These are phyloP conservation scores for Narthecium ossifragum DNA, from an alignment of 106 monocot genomes.

Conservation along the genomic window DNA sequence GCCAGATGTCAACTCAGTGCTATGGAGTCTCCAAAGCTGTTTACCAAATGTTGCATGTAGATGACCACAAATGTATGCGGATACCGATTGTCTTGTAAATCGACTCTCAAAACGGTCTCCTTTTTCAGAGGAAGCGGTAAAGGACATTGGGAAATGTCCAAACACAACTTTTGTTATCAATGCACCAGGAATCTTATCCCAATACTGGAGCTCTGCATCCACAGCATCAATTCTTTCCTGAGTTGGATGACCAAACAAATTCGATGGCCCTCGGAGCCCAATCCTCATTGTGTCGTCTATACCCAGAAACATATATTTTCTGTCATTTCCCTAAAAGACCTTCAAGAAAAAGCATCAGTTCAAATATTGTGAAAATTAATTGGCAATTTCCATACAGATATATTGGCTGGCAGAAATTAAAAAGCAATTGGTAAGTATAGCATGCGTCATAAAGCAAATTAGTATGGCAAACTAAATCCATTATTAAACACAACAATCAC, in stretches of 20 bases:
- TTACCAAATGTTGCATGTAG: constrained; percentile 67
- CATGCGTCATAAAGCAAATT: no score
- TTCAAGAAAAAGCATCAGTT: constrained; percentile 40
- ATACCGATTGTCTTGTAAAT: constrained; percentile 54
- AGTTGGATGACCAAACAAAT: constrained; percentile 89
- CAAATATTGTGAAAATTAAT: constrained; percentile 8
- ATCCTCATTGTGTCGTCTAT: constrained; percentile 73
- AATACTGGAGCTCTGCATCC: constrained; percentile 46
- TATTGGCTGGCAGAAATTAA: no score
- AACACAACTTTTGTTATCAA: constrained; percentile 57
- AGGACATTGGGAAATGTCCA: constrained; percentile 88
- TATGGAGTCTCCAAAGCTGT: constrained; percentile 63
- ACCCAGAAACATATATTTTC: constrained; percentile 56
- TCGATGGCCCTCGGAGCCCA: constrained; percentile 80
- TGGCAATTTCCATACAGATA: no score
- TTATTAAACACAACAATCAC: no score
- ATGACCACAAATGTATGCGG: constrained; percentile 83
- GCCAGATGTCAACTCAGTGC: constrained; percentile 13
- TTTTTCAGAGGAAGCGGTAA: constrained; percentile 57
- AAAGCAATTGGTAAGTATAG: no score
- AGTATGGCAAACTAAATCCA: no score
- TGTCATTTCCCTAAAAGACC: constrained; percentile 61
- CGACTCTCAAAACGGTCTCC: constrained; percentile 51
- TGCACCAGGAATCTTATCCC: constrained; percentile 18
- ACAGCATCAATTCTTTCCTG: constrained; percentile 37